Percentiles rank a stretch among this genome's conserved stretches.
phyloP scores from a whole-genome alignment of 139 green algal genomes.

The Gonium pectorale region DNA sequence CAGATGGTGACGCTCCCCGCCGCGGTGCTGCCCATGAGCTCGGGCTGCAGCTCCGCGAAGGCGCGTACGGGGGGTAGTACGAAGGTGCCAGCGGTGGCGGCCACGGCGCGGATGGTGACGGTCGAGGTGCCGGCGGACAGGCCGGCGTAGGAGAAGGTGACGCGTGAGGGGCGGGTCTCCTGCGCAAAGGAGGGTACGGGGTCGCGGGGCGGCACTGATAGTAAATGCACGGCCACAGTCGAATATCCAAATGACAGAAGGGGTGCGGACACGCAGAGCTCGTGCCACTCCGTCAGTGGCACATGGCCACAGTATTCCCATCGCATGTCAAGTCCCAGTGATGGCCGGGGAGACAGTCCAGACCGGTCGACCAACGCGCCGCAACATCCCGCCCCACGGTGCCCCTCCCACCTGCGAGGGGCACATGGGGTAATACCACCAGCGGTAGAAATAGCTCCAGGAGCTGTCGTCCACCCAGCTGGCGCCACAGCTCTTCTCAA shows the following conservation, averaged over 20 bases:
- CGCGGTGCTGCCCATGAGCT: conserved; percentile 64
- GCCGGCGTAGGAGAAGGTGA: conserved; percentile 57
- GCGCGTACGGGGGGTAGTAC: conserved; percentile 67
- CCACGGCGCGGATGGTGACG: conserved; percentile 65
- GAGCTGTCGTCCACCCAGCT: neutral
- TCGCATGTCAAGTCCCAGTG: no score
- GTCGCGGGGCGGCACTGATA: neutral
- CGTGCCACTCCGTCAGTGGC: no score
- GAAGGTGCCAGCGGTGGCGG: conserved; percentile 67
- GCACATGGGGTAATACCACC: conserved; percentile 53
- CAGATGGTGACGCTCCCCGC: conserved; percentile 47
- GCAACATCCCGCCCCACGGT: no score
- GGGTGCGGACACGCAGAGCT: neutral
- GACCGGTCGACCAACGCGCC: no score
- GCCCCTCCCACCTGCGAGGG: conserved; percentile 12
- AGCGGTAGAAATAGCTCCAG: neutral
- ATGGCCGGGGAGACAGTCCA: no score
- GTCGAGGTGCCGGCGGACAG: conserved; percentile 64
- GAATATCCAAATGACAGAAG: neutral
- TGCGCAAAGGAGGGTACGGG: neutral
- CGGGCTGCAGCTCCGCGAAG: conserved; percentile 67
- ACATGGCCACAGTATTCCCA: no score
- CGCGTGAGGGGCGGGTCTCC: conserved; percentile 50
- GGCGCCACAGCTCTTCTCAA: neutral
- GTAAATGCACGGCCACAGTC: neutral